A percentile compares a stretch with the other conserved stretches of the same genome.
Conservation (phyloP, 108 stramenopile species). For the Skeletonema potamos region DNA sequence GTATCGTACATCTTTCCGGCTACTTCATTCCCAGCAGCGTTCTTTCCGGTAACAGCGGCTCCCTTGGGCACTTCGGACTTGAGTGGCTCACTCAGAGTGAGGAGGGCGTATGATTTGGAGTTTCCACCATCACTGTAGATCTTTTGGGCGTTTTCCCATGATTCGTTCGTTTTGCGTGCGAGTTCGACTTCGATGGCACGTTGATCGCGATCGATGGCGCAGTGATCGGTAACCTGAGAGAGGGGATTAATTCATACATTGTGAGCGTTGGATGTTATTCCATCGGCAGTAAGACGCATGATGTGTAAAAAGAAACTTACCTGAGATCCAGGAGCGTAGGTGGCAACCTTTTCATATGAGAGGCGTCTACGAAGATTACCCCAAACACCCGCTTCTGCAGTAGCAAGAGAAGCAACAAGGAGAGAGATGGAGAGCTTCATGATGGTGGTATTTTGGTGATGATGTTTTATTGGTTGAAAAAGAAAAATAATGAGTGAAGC, state of each 20-base stretch:
- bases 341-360: slow-evolving; percentile 55
- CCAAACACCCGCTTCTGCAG: slow-evolving; percentile 2
- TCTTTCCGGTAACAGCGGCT: slow-evolving; percentile 40
- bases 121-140: slow-evolving; percentile 69
- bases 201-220: slow-evolving; percentile 78
- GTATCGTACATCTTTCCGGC: slow-evolving; percentile 45
- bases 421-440: slow-evolving; percentile 6
- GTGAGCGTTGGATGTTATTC: neutral
- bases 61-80: slow-evolving; percentile 19
- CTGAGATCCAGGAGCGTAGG: slow-evolving; percentile 61
- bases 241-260: neutral
- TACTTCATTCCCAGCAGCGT: slow-evolving; percentile 45
- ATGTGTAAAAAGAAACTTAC: slow-evolving; percentile 53
- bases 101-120: slow-evolving; percentile 64
- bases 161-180: slow-evolving; percentile 13
- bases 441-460: neutral
- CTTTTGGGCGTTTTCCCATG: slow-evolving; percentile 39
- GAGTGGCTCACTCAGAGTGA: slow-evolving; percentile 50
- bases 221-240: slow-evolving; percentile 45
- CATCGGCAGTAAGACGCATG: neutral
- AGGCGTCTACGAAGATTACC: slow-evolving; percentile 24
- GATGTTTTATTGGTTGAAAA: neutral
- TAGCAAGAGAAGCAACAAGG: neutral
- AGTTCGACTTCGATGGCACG: slow-evolving; percentile 55
- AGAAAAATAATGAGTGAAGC: too few species aligned